Percentiles rank a stretch among this genome's conserved stretches.
phyloP scores from a whole-genome alignment of 2,329 filamentous ascomycete species.

The Monosporascus sp. region DNA sequence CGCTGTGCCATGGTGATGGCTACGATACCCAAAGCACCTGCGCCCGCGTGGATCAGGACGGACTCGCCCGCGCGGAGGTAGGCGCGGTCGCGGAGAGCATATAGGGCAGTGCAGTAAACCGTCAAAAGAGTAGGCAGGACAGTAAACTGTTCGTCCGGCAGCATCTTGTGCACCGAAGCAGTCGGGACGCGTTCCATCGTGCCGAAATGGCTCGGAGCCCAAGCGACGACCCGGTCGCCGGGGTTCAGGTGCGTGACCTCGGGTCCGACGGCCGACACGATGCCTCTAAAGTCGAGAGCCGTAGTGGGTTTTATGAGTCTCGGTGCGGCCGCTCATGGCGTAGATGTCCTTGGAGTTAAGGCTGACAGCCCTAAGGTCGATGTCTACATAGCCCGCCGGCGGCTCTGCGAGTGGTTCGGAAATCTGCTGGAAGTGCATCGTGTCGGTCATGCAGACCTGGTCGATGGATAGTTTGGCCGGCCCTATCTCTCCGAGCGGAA shows the following conservation, averaged over 20 bases:
- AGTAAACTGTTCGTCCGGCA: constrained; percentile 9
- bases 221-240: constrained; percentile 14
- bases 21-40: constrained; percentile 27
- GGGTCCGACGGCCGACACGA: constrained; percentile 16
- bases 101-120: constrained; percentile 23
- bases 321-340: constrained; percentile 20
- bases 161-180: constrained; percentile 17
- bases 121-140: constrained; percentile 13
- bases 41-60: constrained; percentile 22
- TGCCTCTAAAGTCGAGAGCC: constrained; percentile 20
- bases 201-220: not conserved
- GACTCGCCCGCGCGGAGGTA: no score
- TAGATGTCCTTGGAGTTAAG: constrained; percentile 23
- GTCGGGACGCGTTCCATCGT: constrained; percentile 18
- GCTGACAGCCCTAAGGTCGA: constrained; percentile 10
- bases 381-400: constrained; percentile 2
- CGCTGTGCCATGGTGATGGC: constrained; percentile 24
- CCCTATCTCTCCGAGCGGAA: no score
- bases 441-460: constrained; percentile 8
- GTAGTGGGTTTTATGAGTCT: constrained; percentile 13
- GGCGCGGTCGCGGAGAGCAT: constrained; percentile 20
- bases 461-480: not conserved
- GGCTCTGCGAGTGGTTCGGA: no score
- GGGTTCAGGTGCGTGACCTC: constrained; percentile 1
- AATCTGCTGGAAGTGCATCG: constrained; percentile 15